Conservation (phyloP, 2,329 filamentous ascomycete species). For the Didymella arachidicola region DNA sequence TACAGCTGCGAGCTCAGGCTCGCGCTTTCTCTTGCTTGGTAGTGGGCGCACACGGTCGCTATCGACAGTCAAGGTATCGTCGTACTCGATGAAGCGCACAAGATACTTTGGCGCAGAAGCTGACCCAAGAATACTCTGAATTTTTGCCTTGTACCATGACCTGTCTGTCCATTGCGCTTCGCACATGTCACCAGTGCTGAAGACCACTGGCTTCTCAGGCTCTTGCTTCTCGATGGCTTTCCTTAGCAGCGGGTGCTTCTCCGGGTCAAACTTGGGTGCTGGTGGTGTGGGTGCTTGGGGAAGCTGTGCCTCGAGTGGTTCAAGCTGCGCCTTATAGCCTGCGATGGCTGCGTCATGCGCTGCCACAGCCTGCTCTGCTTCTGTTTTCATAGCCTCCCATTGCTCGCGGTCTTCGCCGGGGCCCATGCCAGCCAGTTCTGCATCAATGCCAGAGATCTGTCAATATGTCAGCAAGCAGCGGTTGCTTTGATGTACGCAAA, state of each 20-base stretch:
- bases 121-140: constrained; percentile 92
- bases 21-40: constrained; percentile 68
- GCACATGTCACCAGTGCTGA: constrained; percentile 88
- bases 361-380: constrained; percentile 82
- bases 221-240: constrained; percentile 53
- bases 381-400: constrained; percentile 79
- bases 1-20: constrained; percentile 77
- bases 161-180: constrained; percentile 93
- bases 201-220: constrained; percentile 59
- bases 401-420: constrained; percentile 82
- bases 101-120: constrained; percentile 90
- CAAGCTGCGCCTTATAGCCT: constrained; percentile 69
- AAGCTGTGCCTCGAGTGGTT: constrained; percentile 59
- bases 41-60: constrained; percentile 44
- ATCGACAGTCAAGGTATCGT: constrained; percentile 81
- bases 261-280: constrained; percentile 74
- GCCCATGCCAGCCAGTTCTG: constrained; percentile 52
- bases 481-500: neutral
- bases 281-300: constrained; percentile 51
- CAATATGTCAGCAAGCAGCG: neutral
- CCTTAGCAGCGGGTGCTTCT: constrained; percentile 79
- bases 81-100: constrained; percentile 94
- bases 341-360: constrained; percentile 81
- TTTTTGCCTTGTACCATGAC: constrained; percentile 88
- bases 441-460: constrained; percentile 14